These are phyloP conservation scores for Pseudopyricularia cyperi DNA, from an alignment of 2,329 filamentous ascomycete genomes.

Conservation along the genomic window DNA sequence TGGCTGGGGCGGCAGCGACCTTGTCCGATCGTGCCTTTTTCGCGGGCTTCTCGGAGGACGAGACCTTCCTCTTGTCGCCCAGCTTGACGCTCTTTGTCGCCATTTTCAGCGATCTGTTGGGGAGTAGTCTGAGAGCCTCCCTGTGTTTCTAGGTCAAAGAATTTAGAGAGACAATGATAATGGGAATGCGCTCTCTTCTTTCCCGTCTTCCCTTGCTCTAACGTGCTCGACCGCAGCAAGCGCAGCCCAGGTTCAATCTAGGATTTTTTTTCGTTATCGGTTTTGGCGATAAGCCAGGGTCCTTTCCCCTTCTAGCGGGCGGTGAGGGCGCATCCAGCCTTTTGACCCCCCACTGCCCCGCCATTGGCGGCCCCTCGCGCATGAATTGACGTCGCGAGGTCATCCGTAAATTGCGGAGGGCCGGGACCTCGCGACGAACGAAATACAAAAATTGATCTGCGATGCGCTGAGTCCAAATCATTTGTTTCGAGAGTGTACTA, in stretches of 20 bases:
- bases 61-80: constrained; percentile 45
- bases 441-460: too few relatives aligned
- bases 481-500: too few relatives aligned
- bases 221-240: neutral
- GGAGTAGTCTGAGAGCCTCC: neutral
- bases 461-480: too few relatives aligned
- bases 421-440: neutral
- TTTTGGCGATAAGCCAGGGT: neutral
- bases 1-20: constrained; percentile 32
- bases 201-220: neutral
- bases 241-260: neutral
- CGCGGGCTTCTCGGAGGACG: constrained; percentile 23
- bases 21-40: constrained; percentile 36
- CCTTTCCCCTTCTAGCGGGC: constrained; percentile 2
- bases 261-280: neutral
- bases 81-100: constrained; percentile 31
- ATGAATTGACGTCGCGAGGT: neutral
- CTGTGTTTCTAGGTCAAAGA: too few relatives aligned
- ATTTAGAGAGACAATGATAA: too few relatives aligned
- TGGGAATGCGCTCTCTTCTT: neutral
- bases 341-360: neutral
- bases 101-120: constrained; percentile 20
- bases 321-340: constrained; percentile 2
- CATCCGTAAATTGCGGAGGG: neutral
- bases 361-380: neutral